These are phyloP conservation scores for Asterella californica DNA, from an alignment of 225 moss, liverwort and hornwort genomes.

Conservation along the genomic window DNA sequence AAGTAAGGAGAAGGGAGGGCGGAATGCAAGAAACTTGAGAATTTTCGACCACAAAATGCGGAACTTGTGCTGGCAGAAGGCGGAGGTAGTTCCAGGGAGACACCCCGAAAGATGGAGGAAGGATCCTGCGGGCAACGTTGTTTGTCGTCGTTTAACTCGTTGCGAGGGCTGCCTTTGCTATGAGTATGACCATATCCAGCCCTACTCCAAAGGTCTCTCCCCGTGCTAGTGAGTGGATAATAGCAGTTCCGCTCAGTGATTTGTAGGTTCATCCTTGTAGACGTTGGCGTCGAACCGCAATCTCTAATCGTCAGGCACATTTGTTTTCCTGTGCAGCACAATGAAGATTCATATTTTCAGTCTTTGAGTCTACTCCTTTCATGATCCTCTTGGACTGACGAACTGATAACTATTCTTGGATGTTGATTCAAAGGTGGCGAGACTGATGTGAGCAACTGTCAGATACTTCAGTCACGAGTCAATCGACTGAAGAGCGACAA, in stretches of 20 bases:
- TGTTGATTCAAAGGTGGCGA: constrained; percentile 54
- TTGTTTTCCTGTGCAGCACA: neutral
- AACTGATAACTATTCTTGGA: neutral
- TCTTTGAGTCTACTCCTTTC: neutral
- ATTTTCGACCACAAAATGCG: constrained; percentile 82
- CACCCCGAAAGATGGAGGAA: constrained; percentile 91
- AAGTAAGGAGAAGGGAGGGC: constrained; percentile 38
- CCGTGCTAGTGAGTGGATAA: neutral
- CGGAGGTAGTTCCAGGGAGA: constrained; percentile 69
- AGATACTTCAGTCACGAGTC: constrained; percentile 82
- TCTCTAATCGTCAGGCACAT: neutral
- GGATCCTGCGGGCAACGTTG: constrained; percentile 76
- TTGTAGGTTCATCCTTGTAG: neutral
- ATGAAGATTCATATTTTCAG: neutral
- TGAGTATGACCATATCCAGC: constrained; percentile 92
- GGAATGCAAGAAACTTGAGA: constrained; percentile 44
- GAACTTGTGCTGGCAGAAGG: constrained; percentile 85
- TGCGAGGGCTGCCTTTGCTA: constrained; percentile 94
- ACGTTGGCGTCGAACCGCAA: neutral
- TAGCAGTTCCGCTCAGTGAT: neutral
- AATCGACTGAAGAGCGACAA: constrained; percentile 79
- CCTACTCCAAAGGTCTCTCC: constrained; percentile 81
- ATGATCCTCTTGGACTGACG: neutral
- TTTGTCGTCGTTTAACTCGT: constrained; percentile 74
- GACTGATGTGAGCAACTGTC: constrained; percentile 68